phyloP scores from a whole-genome alignment of 768 basidiomycete species.

The Terana coerulea region DNA sequence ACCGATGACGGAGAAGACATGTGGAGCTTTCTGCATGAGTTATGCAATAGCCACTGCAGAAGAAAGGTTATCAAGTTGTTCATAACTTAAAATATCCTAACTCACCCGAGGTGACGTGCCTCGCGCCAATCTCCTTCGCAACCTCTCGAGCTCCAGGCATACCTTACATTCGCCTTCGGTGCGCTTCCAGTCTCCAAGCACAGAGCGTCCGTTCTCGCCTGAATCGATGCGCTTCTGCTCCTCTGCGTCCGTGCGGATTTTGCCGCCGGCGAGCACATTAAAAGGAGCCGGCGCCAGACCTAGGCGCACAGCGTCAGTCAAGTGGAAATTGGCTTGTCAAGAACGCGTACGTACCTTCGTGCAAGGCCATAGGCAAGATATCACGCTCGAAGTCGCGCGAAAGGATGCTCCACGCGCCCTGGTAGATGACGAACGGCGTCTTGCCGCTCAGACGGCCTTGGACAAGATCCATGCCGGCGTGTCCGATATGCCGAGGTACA shows the following conservation, averaged over 20 bases:
- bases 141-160: constrained; percentile 44
- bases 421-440: constrained; percentile 41
- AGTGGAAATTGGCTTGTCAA: neutral
- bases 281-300: constrained; percentile 40
- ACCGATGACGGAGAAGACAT: constrained; percentile 49
- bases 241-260: constrained; percentile 35
- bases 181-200: constrained; percentile 38
- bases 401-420: constrained; percentile 30
- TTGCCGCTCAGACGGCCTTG: constrained; percentile 30
- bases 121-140: constrained; percentile 44
- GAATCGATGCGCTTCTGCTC: constrained; percentile 26
- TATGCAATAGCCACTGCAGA: constrained; percentile 47
- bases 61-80: neutral
- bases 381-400: constrained; percentile 41
- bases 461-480: constrained; percentile 35
- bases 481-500: constrained; percentile 31
- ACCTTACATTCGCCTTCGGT: constrained; percentile 40
- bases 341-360: constrained; percentile 27
- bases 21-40: constrained; percentile 48
- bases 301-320: neutral
- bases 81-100: neutral
- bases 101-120: constrained; percentile 43
- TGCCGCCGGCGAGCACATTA: constrained; percentile 37
- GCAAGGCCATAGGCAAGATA: constrained; percentile 31
- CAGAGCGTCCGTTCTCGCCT: constrained; percentile 35